Conservation (phyloP, 371 early-diverging fungal species). For the Basidiobolus meristosporus region DNA sequence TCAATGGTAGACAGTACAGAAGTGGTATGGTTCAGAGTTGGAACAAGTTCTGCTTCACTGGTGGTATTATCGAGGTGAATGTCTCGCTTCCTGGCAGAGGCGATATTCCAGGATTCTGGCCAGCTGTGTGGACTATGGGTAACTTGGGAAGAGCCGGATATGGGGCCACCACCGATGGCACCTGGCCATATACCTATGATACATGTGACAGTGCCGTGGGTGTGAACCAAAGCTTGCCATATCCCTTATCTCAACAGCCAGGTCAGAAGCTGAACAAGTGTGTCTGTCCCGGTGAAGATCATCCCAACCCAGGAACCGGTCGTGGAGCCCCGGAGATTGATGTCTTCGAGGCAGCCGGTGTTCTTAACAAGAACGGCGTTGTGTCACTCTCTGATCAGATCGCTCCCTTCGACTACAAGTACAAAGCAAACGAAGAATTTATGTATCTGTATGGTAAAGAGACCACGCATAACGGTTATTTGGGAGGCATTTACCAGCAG, state of each 20-base stretch:
- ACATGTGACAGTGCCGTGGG: constrained; percentile 22
- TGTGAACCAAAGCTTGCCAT: constrained; percentile 12
- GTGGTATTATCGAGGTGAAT: no score
- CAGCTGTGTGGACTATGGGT: constrained; percentile 30
- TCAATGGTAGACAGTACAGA: constrained; percentile 16
- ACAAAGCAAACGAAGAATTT: neutral
- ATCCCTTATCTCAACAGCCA: constrained; percentile 3
- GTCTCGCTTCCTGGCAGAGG: constrained; percentile 21
- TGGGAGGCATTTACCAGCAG: constrained; percentile 1
- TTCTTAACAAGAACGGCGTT: neutral
- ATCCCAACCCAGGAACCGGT: constrained; percentile 24
- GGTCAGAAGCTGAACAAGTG: constrained; percentile 28
- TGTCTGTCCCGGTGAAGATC: no score
- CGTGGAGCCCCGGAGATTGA: constrained; percentile 37
- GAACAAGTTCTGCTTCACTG: no score
- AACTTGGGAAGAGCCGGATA: constrained; percentile 21
- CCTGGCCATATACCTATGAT: constrained; percentile 33
- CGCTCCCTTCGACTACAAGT: constrained; percentile 5
- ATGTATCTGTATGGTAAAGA: neutral
- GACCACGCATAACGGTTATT: constrained; percentile 1
- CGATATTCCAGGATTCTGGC: constrained; percentile 24
- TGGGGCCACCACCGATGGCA: no score
- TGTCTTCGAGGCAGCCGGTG: constrained; percentile 16
- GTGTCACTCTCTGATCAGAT: constrained; percentile 6
- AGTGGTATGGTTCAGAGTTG: constrained; percentile 29